A percentile compares a stretch with the other conserved stretches of the same genome.
Conservation (phyloP, 1,139 yeast species). For the Geotrichum aggregatum region DNA sequence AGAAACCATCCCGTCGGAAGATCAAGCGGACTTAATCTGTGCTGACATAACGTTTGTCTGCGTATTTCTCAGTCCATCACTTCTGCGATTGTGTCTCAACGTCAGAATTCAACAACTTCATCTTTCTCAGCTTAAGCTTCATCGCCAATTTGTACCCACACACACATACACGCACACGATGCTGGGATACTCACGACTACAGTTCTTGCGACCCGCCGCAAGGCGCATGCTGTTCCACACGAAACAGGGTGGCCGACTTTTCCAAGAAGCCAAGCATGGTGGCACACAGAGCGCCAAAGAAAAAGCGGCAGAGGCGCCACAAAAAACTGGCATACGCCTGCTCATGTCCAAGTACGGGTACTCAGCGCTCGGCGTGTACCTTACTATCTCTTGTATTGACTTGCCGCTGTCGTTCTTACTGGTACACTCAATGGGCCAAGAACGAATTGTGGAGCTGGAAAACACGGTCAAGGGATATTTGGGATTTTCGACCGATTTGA, state of each 20-base stretch:
- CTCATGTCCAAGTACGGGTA: slow-evolving; percentile 84
- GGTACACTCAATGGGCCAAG: slow-evolving; percentile 42
- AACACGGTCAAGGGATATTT: slow-evolving; percentile 13
- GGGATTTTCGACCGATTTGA: slow-evolving; percentile 25
- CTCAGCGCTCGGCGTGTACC: slow-evolving; percentile 82
- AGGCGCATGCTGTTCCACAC: slow-evolving; percentile 14
- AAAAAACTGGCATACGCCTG: slow-evolving; percentile 52
- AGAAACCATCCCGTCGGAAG: too few relatives aligned
- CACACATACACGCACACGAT: background rate
- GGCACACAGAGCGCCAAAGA: background rate
- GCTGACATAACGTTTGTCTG: too few relatives aligned
- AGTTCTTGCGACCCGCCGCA: background rate
- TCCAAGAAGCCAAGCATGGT: slow-evolving; percentile 15
- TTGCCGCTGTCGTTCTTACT: slow-evolving; percentile 75
- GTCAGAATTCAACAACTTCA: too few relatives aligned
- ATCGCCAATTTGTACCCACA: too few relatives aligned
- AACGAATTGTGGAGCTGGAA: slow-evolving; percentile 18
- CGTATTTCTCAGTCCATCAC: too few relatives aligned
- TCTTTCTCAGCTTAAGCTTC: too few relatives aligned
- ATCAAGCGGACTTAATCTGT: too few relatives aligned
- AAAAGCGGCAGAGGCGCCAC: slow-evolving; percentile 26
- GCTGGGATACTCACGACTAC: background rate
- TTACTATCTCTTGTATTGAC: slow-evolving; percentile 66
- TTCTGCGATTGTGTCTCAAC: too few relatives aligned
- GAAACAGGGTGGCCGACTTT: slow-evolving; percentile 1